Percentiles rank a stretch among this genome's conserved stretches.
These are phyloP conservation scores for Aspergillus wentii DNA, from an alignment of 495 filamentous ascomycete species.

Conservation along the genomic window DNA sequence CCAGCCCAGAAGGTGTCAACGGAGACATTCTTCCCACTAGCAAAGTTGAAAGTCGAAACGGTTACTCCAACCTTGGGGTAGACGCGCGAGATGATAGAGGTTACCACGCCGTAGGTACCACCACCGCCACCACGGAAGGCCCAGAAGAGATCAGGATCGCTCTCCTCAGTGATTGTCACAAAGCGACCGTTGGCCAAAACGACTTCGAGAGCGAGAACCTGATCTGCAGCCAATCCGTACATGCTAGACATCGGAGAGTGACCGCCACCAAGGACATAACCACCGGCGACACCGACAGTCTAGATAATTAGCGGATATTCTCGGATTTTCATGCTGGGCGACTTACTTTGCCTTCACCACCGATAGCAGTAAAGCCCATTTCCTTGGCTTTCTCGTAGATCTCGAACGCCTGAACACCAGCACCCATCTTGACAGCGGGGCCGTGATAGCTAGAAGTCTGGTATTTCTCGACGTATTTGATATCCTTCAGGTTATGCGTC, in stretches of 20 bases:
- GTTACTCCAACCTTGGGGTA: constrained; percentile 35
- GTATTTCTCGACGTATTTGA: constrained; percentile 33
- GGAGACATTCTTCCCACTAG: constrained; percentile 24
- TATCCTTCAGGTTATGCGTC: constrained; percentile 54
- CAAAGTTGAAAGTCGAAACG: constrained; percentile 35
- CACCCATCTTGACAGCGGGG: constrained; percentile 50
- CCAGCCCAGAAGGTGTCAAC: constrained; percentile 46
- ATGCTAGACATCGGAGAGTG: constrained; percentile 21
- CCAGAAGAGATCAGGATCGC: constrained; percentile 58
- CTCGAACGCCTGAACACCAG: constrained; percentile 51
- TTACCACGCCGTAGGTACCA: constrained; percentile 43
- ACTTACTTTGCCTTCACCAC: constrained; percentile 43
- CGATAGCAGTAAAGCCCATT: constrained; percentile 46
- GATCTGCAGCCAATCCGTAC: constrained; percentile 33
- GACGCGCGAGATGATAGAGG: constrained; percentile 43
- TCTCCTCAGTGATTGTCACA: constrained; percentile 42
- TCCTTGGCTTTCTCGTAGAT: constrained; percentile 43
- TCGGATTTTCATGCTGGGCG: too few species aligned
- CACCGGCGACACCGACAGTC: constrained; percentile 35
- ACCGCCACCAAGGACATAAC: constrained; percentile 39
- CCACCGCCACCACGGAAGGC: constrained; percentile 37
- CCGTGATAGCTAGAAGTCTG: constrained; percentile 33
- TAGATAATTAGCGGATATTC: too few species aligned
- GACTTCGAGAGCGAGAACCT: constrained; percentile 43
- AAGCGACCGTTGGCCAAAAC: constrained; percentile 52